Evolutionary conservation across 768 basidiomycete genomes (phyloP).

Genomic region (Amanita fuliginea): DNA sequence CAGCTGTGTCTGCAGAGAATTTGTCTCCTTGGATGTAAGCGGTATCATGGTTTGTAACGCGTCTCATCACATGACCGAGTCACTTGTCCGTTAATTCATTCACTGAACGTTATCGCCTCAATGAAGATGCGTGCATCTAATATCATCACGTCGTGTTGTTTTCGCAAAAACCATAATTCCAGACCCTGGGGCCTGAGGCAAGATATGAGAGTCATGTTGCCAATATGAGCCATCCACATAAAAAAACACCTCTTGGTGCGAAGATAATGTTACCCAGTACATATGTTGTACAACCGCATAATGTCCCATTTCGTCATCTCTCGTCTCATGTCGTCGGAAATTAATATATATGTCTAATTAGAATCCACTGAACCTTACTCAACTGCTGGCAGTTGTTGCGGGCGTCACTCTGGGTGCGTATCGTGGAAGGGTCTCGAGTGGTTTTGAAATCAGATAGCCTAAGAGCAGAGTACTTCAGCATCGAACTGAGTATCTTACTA

Average conservation of each 20-base stretch:
- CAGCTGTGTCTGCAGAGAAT: slow-evolving; percentile 64
- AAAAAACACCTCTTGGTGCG: too few species aligned
- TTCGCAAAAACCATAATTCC: too few species aligned
- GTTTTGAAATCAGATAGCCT: slow-evolving; percentile 5
- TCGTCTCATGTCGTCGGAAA: not conserved
- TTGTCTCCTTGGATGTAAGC: slow-evolving; percentile 60
- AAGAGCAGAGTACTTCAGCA: not conserved
- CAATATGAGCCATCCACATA: too few species aligned
- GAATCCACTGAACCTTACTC: not conserved
- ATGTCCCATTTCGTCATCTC: not conserved
- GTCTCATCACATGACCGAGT: too few species aligned
- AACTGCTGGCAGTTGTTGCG: not conserved
- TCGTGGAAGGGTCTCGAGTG: slow-evolving; percentile 4
- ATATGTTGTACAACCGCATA: not conserved
- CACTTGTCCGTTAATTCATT: too few species aligned
- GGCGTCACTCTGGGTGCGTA: slow-evolving; percentile 1
- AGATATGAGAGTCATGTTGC: too few species aligned
- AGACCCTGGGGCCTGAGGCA: too few species aligned
- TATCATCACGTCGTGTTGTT: too few species aligned
- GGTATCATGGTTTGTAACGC: slow-evolving; percentile 67
- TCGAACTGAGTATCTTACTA: not conserved
- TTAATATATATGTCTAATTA: not conserved
- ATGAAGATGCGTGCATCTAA: too few species aligned
- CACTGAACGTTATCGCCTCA: too few species aligned
- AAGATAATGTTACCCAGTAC: not conserved